phyloP scores from a whole-genome alignment of 768 basidiomycete genomes.

The Boletus eberwhitei region DNA sequence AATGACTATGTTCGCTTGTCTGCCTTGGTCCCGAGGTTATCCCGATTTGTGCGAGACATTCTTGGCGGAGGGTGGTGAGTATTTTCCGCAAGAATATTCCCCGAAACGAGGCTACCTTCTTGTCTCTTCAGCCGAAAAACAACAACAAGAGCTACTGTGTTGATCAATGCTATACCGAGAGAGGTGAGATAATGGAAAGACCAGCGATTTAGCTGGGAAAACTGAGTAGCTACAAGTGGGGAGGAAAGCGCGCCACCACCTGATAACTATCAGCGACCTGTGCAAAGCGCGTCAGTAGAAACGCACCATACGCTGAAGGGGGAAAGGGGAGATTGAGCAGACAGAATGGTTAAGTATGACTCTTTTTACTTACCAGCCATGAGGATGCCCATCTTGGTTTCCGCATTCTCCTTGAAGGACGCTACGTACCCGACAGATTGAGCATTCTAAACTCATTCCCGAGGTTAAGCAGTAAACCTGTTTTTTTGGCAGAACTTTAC shows the following conservation, averaged over 20 bases:
- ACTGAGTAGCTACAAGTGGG: conserved; percentile 55
- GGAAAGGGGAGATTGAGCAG: neutral
- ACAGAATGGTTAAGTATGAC: too few relatives aligned
- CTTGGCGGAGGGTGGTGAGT: conserved; percentile 20
- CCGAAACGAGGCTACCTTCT: conserved; percentile 44
- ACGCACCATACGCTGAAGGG: conserved; percentile 12
- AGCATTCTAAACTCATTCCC: conserved; percentile 47
- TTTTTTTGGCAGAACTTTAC: conserved; percentile 21
- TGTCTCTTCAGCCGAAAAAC: conserved; percentile 67
- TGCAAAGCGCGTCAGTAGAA: neutral
- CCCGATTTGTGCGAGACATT: conserved; percentile 36
- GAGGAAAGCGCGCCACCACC: conserved; percentile 49
- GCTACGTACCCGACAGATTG: conserved; percentile 73
- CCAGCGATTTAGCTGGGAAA: conserved; percentile 38
- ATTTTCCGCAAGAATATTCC: neutral
- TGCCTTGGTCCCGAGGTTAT: conserved; percentile 25
- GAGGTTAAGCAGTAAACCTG: neutral
- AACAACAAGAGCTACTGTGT: conserved; percentile 44
- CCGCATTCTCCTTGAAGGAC: conserved; percentile 49
- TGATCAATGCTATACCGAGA: conserved; percentile 60
- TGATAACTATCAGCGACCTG: conserved; percentile 9
- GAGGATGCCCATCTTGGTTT: conserved; percentile 69
- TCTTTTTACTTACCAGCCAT: conserved; percentile 35
- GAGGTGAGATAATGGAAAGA: conserved; percentile 48
- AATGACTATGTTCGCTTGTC: conserved; percentile 35